Percentiles rank a stretch among this genome's conserved stretches.
These are phyloP conservation scores for Leccinum solheimii DNA, from an alignment of 1,284 basidiomycete genomes.

Conservation along the genomic window DNA sequence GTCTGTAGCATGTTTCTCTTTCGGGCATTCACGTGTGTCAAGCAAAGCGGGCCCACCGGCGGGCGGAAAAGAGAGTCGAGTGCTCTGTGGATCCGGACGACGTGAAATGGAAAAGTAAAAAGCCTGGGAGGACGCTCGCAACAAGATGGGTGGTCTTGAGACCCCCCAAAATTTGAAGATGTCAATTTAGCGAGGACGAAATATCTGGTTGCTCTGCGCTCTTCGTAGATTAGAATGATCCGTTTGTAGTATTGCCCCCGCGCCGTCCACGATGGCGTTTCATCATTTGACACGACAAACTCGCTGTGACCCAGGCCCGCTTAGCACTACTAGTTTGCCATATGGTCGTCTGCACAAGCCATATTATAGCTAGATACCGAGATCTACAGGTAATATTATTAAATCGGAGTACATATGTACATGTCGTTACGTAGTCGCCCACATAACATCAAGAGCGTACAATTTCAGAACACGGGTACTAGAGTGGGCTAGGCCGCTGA, in stretches of 20 bases:
- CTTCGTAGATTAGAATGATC: constrained; percentile 1
- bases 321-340: neutral
- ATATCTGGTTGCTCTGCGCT: constrained; percentile 9
- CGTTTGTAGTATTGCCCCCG: neutral
- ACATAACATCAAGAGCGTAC: neutral
- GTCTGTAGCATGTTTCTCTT: neutral
- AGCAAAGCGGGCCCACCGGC: neutral
- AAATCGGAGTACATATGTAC: neutral
- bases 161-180: constrained; percentile 23
- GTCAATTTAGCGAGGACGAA: constrained; percentile 14
- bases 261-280: neutral
- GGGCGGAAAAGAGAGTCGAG: neutral
- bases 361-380: neutral
- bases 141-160: constrained; percentile 27
- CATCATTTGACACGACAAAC: neutral
- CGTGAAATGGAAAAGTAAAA: constrained; percentile 7
- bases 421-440: neutral
- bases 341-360: neutral
- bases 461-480: neutral
- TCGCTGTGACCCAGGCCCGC: neutral
- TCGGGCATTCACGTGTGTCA: neutral
- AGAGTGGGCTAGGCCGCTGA: too few species aligned
- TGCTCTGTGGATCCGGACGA: neutral
- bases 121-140: neutral
- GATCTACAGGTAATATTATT: neutral